phyloP scores from a whole-genome alignment of 331 rosid genomes.

The Quercus lobata region DNA sequence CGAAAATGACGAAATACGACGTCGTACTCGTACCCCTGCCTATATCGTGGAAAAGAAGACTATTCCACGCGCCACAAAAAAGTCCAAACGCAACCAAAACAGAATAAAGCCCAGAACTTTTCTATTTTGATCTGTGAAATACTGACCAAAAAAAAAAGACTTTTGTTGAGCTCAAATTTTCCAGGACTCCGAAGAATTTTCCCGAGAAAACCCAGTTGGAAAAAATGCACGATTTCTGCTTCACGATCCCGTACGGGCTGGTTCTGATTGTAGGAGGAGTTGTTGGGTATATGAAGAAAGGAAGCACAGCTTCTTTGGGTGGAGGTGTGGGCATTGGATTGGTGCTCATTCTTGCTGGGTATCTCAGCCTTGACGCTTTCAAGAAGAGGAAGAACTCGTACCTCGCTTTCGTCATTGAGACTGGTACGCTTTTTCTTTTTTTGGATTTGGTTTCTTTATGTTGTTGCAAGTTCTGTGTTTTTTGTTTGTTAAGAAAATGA shows the following conservation, averaged over 20 bases:
- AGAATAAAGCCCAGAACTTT: not conserved
- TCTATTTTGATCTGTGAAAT: conserved; percentile 3
- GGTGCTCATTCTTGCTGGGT: conserved; percentile 71
- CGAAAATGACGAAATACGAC: not conserved
- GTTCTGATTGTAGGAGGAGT: conserved; percentile 64
- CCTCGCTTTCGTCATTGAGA: conserved; percentile 58
- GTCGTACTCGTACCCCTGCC: not conserved
- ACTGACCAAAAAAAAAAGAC: too few relatives aligned
- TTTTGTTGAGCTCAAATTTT: not conserved
- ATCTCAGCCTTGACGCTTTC: conserved; percentile 79
- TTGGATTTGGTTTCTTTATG: not conserved
- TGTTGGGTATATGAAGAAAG: conserved; percentile 61
- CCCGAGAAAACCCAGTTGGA: conserved; percentile 26
- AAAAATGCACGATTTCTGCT: conserved; percentile 96
- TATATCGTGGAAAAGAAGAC: too few relatives aligned
- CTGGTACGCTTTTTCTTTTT: conserved; percentile 32
- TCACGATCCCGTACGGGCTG: conserved; percentile 91
- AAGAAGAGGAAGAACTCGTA: conserved; percentile 68
- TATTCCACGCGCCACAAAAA: conserved; percentile 20
- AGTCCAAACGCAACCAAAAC: not conserved
- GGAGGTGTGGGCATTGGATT: conserved; percentile 73
- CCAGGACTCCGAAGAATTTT: conserved; percentile 13
- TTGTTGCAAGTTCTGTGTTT: not conserved
- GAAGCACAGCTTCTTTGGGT: conserved; percentile 74
- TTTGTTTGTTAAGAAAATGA: not conserved